Evolutionary conservation across 2,329 filamentous ascomycete species (phyloP).

Genomic region (Calonectria pseudoturangicola): DNA sequence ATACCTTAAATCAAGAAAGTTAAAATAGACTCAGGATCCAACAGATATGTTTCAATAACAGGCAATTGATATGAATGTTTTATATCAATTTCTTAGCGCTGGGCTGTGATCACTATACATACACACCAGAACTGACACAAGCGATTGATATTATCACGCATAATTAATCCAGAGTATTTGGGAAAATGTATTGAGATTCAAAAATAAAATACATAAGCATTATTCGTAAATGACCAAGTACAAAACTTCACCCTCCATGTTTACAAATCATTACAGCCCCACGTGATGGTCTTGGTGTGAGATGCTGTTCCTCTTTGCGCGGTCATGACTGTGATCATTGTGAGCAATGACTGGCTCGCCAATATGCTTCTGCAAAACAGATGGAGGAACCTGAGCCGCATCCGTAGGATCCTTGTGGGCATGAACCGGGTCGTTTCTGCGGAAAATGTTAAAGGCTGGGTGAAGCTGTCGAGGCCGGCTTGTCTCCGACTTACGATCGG

Average conservation of each 20-base stretch:
- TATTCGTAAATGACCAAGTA: conserved; percentile 45
- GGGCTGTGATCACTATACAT: too few species aligned
- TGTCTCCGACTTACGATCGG: conserved; percentile 59
- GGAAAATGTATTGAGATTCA: conserved; percentile 35
- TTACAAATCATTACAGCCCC: conserved; percentile 62
- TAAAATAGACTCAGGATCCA: too few species aligned
- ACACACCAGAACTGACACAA: neutral
- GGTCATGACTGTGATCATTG: conserved; percentile 64
- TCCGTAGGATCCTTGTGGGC: conserved; percentile 69
- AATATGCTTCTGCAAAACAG: conserved; percentile 68
- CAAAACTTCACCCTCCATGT: conserved; percentile 37
- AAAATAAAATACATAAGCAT: conserved; percentile 30
- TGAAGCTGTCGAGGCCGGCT: conserved; percentile 9
- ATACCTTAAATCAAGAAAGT: too few species aligned
- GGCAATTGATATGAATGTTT: too few species aligned
- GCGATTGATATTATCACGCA: neutral
- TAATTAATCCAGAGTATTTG: neutral
- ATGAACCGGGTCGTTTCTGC: conserved; percentile 42
- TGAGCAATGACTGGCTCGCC: conserved; percentile 68
- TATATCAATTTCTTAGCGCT: too few species aligned
- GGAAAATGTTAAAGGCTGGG: conserved; percentile 43
- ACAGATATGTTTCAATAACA: too few species aligned
- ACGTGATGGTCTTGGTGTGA: conserved; percentile 69
- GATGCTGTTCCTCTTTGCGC: conserved; percentile 67
- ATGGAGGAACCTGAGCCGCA: conserved; percentile 75